Percentiles rank a stretch among this genome's conserved stretches.
phyloP scores from a whole-genome alignment of 305 asterid genomes.

The Fraxinus sp. region DNA sequence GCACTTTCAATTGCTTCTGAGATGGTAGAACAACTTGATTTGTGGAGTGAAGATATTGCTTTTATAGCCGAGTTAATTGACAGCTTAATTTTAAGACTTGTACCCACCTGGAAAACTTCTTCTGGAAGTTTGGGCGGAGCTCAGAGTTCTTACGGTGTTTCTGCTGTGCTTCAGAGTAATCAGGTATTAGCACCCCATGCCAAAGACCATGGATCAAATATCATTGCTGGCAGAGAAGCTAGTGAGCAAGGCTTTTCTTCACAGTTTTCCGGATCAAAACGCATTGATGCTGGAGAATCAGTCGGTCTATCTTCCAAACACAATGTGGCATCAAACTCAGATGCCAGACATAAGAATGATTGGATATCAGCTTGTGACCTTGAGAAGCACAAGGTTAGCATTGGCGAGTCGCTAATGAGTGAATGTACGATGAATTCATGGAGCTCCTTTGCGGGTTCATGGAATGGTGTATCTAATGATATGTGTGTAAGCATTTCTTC shows the following conservation, averaged over 20 bases:
- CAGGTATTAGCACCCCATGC: conserved; percentile 2
- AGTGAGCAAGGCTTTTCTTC: conserved; percentile 17
- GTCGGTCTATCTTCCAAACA: conserved; percentile 17
- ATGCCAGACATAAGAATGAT: conserved; percentile 25
- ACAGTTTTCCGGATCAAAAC: conserved; percentile 14
- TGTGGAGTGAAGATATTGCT: conserved; percentile 46
- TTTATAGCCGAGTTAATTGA: conserved; percentile 59
- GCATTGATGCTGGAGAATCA: conserved; percentile 18
- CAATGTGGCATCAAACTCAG: conserved; percentile 17
- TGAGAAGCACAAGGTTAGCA: conserved; percentile 26
- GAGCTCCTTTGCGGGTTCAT: conserved; percentile 37
- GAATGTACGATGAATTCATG: conserved; percentile 42
- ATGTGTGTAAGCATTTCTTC: conserved; percentile 39
- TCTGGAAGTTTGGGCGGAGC: conserved; percentile 28
- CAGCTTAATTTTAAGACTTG: conserved; percentile 33
- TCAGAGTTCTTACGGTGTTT: conserved; percentile 24
- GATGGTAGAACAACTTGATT: conserved; percentile 64
- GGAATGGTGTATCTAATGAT: conserved; percentile 40
- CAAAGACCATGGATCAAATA: conserved; percentile 15
- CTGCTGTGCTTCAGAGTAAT: conserved; percentile 11
- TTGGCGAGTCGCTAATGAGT: conserved; percentile 35
- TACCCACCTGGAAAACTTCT: conserved; percentile 36
- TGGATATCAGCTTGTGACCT: conserved; percentile 16
- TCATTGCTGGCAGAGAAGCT: conserved; percentile 19
- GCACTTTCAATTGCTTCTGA: conserved; percentile 62